These are phyloP conservation scores for Beauveria sp. DNA, from an alignment of 2,329 filamentous ascomycete species.

Conservation along the genomic window DNA sequence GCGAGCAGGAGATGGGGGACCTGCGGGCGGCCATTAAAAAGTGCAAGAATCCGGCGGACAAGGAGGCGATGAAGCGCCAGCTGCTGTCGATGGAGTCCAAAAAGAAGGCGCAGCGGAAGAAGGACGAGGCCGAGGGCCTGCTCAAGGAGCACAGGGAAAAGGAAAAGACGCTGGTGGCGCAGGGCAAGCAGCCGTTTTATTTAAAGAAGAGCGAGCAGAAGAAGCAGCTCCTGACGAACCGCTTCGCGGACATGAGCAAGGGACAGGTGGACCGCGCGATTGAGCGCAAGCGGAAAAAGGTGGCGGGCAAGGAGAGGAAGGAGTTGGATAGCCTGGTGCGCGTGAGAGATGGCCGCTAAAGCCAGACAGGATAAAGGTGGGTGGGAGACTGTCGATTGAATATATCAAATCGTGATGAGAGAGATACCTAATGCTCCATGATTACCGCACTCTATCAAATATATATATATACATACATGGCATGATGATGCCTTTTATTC, in stretches of 20 bases:
- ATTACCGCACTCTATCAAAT: background rate
- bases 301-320: conserved; percentile 76
- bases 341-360: conserved; percentile 13
- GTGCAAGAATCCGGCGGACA: conserved; percentile 56
- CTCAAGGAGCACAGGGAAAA: conserved; percentile 67
- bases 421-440: conserved; percentile 4
- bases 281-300: conserved; percentile 84
- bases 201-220: conserved; percentile 89
- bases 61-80: conserved; percentile 63
- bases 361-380: too few species aligned
- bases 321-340: conserved; percentile 44
- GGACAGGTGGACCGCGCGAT: conserved; percentile 78
- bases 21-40: conserved; percentile 60
- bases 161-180: conserved; percentile 76
- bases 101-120: conserved; percentile 61
- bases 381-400: background rate
- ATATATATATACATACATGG: conserved; percentile 1
- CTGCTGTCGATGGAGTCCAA: conserved; percentile 73
- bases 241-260: conserved; percentile 76
- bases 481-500: background rate
- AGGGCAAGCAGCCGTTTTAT: conserved; percentile 91
- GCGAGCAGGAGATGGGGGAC: conserved; percentile 71
- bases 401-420: conserved; percentile 1
- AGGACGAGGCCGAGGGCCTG: conserved; percentile 63
- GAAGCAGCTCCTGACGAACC: conserved; percentile 71